These are phyloP conservation scores for Trypanosoma conorhini DNA, from an alignment of 208 protist species.

Conservation along the genomic window DNA sequence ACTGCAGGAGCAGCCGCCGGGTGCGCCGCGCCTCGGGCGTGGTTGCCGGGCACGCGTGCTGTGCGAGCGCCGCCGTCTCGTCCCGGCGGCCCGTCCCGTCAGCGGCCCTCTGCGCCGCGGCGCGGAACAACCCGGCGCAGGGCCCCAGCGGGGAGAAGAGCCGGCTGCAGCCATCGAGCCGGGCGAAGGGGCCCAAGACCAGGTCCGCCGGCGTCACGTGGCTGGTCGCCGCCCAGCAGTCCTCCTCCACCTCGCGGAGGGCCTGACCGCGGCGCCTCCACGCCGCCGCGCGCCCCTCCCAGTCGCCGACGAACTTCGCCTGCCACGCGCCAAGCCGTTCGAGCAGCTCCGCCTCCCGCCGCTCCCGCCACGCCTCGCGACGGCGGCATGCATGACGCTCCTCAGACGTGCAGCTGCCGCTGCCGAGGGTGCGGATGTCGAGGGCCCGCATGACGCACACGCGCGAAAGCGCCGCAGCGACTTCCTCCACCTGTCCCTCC, in stretches of 20 bases:
- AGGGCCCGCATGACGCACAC: constrained; percentile 3
- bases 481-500: background rate
- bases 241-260: constrained; percentile 18
- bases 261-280: constrained; percentile 15
- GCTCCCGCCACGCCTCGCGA: constrained; percentile 35
- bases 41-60: background rate
- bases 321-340: constrained; percentile 34
- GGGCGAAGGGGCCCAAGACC: constrained; percentile 36
- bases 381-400: constrained; percentile 18
- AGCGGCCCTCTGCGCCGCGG: background rate
- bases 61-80: background rate
- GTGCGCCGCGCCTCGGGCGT: background rate
- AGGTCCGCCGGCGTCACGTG: constrained; percentile 21
- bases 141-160: constrained; percentile 19
- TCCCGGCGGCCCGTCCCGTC: background rate
- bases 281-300: constrained; percentile 13
- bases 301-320: constrained; percentile 9
- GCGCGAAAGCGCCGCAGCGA: background rate
- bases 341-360: constrained; percentile 27
- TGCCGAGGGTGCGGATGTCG: background rate
- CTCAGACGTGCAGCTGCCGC: background rate
- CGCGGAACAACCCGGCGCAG: background rate
- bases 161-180: constrained; percentile 5
- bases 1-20: constrained; percentile 4
- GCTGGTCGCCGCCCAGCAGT: constrained; percentile 9